Base-by-base conservation (phyloP, 1,284 basidiomycete species). In the Ustilago trichophora region DNA sequence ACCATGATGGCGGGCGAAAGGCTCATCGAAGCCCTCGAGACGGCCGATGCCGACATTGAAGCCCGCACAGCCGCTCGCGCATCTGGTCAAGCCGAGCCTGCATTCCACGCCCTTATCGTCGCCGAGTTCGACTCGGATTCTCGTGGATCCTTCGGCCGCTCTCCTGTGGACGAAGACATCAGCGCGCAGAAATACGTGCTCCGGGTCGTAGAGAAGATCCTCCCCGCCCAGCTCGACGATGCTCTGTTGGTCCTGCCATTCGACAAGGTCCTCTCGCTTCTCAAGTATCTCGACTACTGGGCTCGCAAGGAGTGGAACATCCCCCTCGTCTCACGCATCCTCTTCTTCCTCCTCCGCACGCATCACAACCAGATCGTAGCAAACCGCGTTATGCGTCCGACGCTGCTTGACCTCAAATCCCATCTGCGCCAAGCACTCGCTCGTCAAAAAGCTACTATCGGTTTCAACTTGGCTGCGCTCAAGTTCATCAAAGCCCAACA, bases 1-100 rank as follows among this genome's bases (percentile, higher is more conserved):
- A 97, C 94, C 3, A 87, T 98, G 52, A 97, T 97, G 92, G 92
- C 93, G 0, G 95, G 96, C 44, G 96, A 99, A 82, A 88, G 89
- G 51, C 92, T 98, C 80, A 90, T 97, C 82, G 95, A 98, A 81
- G 95, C 96, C 1, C 84, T 99, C 34, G 93, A 96, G 75, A 85
- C 82, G 3, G 96, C 97, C 76, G 84, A 89, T 31, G 85, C 85
- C 19, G 83, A 84, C 35, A 31, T 73, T 9, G 44, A 35, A 16
- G 93, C 94, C 2, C 85, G 98, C 34, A 92, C 93, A 75, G 85
- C 82, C 50, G 85, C 87, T 1, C 87, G 87, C 73, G 83, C 85
- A 12, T 69, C 68, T 9, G 72, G 66, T 7, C 79, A 92, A 41
- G 88, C 90, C 42, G 87, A 88, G 29, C 94, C 94, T 0, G 85